A percentile compares a stretch with the other conserved stretches of the same genome.
These are phyloP conservation scores for Tetrahymena borealis DNA, from an alignment of 73 alveolate species.

Conservation along the genomic window DNA sequence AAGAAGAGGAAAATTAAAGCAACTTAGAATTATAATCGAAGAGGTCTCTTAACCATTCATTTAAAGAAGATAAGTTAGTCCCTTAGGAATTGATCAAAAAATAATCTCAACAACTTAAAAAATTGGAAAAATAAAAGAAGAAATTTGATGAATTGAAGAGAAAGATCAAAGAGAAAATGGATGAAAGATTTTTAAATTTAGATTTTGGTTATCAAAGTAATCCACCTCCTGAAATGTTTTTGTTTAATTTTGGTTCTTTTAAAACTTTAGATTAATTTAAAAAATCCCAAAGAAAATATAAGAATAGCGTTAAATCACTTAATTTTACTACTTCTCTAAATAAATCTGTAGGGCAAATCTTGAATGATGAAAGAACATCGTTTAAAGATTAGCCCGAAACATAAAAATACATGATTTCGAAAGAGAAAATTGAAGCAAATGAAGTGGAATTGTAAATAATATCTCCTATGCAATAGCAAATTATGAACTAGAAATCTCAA, in stretches of 20 bases:
- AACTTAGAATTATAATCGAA: background rate
- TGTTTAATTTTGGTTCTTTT: background rate
- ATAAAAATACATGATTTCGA: no score
- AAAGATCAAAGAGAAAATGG: background rate
- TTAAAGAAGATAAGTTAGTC: background rate
- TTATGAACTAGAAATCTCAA: no score
- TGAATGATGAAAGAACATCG: no score
- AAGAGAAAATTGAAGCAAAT: no score
- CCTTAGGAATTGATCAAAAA: no score
- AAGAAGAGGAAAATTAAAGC: background rate
- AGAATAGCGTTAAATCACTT: background rate
- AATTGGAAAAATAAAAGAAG: background rate
- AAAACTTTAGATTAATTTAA: background rate
- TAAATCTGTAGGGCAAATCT: no score
- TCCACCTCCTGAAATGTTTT: background rate
- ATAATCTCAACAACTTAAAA: background rate
- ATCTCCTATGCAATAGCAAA: no score
- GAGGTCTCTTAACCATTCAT: no score
- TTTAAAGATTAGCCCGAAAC: no score
- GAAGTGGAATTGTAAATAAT: no score
- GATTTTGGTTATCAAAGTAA: background rate
- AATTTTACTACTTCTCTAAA: no score
- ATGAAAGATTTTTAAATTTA: background rate
- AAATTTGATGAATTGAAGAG: background rate
- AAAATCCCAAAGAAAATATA: background rate